Conservation (phyloP, 2,329 filamentous ascomycete genomes). For the Zymoseptoria ardabiliae region DNA sequence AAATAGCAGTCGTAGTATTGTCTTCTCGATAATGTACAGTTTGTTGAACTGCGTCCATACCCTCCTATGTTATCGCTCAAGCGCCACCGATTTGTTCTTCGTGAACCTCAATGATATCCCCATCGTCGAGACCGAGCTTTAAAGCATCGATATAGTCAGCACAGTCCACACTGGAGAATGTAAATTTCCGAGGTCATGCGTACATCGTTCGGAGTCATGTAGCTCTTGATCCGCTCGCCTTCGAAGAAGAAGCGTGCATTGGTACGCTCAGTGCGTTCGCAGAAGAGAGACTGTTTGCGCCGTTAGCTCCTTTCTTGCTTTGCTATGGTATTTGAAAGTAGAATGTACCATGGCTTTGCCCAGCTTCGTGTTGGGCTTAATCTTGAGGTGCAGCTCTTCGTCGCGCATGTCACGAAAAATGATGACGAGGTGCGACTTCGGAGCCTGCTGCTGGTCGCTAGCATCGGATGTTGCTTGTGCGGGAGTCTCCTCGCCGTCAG, state of each 20-base stretch:
- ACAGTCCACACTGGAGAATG: neutral
- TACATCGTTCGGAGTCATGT: conserved; percentile 16
- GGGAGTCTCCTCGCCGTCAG: neutral
- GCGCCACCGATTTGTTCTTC: conserved; percentile 19
- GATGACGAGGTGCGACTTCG: conserved; percentile 31
- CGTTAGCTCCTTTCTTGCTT: too few relatives aligned
- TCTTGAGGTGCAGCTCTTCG: conserved; percentile 14
- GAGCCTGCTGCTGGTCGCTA: conserved; percentile 35
- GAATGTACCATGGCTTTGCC: conserved; percentile 18
- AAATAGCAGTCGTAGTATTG: too few relatives aligned
- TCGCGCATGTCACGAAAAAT: conserved; percentile 14
- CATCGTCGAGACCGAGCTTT: conserved; percentile 19
- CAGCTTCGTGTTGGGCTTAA: conserved; percentile 20
- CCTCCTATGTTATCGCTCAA: too few relatives aligned
- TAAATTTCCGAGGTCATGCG: neutral
- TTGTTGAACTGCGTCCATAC: too few relatives aligned
- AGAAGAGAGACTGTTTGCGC: conserved; percentile 7
- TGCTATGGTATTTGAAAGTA: too few relatives aligned
- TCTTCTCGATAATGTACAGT: too few relatives aligned
- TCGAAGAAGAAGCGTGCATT: conserved; percentile 21
- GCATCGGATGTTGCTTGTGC: conserved; percentile 22
- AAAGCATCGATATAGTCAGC: neutral
- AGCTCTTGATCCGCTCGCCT: conserved; percentile 13
- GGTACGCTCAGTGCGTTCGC: conserved; percentile 8
- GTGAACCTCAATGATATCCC: conserved; percentile 17